These are phyloP conservation scores for Pulveroboletus sp. DNA, from an alignment of 768 basidiomycete species.

Conservation along the genomic window DNA sequence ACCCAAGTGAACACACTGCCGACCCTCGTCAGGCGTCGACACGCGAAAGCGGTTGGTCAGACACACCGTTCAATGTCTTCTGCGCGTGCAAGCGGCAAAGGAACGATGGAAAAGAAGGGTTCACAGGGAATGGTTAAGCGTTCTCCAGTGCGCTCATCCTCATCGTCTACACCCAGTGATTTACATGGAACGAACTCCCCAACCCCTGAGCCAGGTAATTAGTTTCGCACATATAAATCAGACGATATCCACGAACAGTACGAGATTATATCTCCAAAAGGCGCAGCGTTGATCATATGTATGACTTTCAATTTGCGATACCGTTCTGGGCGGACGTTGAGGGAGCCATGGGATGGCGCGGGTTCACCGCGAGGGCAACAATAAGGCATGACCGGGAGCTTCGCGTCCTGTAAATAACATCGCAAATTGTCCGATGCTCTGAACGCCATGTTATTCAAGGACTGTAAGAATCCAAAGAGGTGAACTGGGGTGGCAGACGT, in stretches of 20 bases:
- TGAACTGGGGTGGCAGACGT: background rate
- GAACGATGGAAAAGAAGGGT: constrained; percentile 34
- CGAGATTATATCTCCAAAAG: constrained; percentile 32
- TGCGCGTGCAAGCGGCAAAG: constrained; percentile 35
- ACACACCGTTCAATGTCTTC: constrained; percentile 43
- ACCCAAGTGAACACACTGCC: constrained; percentile 48
- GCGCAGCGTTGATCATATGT: constrained; percentile 28
- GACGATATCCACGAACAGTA: constrained; percentile 35
- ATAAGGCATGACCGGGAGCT: constrained; percentile 41
- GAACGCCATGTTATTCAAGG: constrained; percentile 18
- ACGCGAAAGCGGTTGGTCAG: background rate
- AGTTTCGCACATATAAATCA: background rate
- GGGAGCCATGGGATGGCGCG: constrained; percentile 3
- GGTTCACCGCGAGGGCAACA: constrained; percentile 35
- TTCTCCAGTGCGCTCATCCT: constrained; percentile 38
- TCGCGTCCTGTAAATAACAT: constrained; percentile 44
- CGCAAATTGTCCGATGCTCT: constrained; percentile 43
- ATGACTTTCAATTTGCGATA: constrained; percentile 54
- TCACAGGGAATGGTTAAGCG: constrained; percentile 43
- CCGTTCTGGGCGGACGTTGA: constrained; percentile 42
- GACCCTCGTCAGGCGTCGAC: background rate
- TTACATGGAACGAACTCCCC: constrained; percentile 34
- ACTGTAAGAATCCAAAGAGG: background rate
- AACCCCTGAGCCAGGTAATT: constrained; percentile 34
- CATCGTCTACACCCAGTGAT: constrained; percentile 35